Base-by-base conservation (phyloP, 306 rosid genomes). In the Ormosia semicastrata region DNA sequence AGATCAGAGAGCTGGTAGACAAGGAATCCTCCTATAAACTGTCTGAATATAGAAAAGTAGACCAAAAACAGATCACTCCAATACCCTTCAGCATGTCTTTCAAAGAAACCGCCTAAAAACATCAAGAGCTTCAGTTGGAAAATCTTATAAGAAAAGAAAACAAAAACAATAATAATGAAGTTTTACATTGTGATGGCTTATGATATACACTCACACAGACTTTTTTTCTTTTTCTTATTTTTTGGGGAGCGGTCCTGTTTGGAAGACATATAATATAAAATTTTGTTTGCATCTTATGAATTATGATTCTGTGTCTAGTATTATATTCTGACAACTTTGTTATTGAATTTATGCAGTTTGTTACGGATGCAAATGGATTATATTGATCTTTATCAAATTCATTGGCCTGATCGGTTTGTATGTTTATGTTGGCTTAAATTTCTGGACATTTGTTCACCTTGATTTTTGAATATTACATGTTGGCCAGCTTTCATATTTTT, bases 351-450 rank as follows among this genome's bases (percentile, higher is more conserved):
- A 5, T 84, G 93, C 97, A 95, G 98, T 83, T 89, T 95, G 89
- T 71, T 80, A 86, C 76, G 89, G 58, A 79, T 93, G 92, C 95
- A 71, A 84, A 89, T 90, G 29, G 98, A 93, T 88, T 84, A 90
- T 89, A 91, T 95, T 67, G 98, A 95, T 89, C 94, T 95, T 85
- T 95, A 89, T 86, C 98, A 91, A 83, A 89, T 93, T 84, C 98
- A 93, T 77, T 93, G 98, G 97, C 98, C 98, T 84, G 99, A 95
- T 86, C 97, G 99, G 97, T 95, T 91, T 90, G 95, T 93, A 84
- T 70, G 89, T 83, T 59, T 77, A 86, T 60, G 37, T 81, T 44
- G 37, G 24, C 41, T 87, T 72, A 14, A 29, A 3, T 7, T 14
- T 78, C 64, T 73, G 36, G 13, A 34, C 37, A 39, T 10, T 24